phyloP scores from a whole-genome alignment of 1,139 yeast genomes.

The Saccharomyces hybrid region DNA sequence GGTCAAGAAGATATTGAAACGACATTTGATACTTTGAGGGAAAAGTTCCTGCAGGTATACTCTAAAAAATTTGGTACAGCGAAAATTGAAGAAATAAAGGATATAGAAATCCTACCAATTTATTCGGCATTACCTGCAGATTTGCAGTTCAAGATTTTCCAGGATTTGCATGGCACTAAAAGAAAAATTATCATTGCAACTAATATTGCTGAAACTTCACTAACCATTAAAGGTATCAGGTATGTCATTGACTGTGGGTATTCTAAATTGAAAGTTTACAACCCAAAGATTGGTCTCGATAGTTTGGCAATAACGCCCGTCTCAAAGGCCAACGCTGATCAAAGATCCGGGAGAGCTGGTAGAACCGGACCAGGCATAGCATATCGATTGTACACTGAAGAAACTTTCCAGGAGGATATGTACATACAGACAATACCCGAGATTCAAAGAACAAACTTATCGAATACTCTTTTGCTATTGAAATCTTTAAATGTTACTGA shows the following conservation, averaged over 20 bases:
- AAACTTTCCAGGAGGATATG: constrained; percentile 62
- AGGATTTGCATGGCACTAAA: constrained; percentile 43
- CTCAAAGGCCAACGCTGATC: constrained; percentile 83
- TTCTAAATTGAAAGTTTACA: constrained; percentile 77
- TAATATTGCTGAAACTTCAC: constrained; percentile 92
- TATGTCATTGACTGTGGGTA: constrained; percentile 85
- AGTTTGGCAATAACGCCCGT: constrained; percentile 79
- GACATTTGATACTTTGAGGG: constrained; percentile 61
- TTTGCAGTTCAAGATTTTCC: constrained; percentile 72
- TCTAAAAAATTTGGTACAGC: constrained; percentile 21
- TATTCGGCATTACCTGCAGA: constrained; percentile 88
- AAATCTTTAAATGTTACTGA: constrained; percentile 66
- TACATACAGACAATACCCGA: constrained; percentile 84
- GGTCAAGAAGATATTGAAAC: constrained; percentile 95
- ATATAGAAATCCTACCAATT: constrained; percentile 57
- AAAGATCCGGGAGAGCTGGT: constrained; percentile 94
- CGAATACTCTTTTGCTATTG: constrained; percentile 65
- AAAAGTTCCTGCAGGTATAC: constrained; percentile 48
- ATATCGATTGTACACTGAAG: constrained; percentile 73
- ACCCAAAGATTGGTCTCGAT: constrained; percentile 82
- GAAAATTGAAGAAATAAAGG: constrained; percentile 30
- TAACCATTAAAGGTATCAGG: constrained; percentile 83
- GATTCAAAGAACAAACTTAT: constrained; percentile 79
- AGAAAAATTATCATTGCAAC: constrained; percentile 90
- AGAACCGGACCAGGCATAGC: constrained; percentile 87